Base-by-base conservation (phyloP, 2,329 filamentous ascomycete species). In the Phaeosphaeria sp. region DNA sequence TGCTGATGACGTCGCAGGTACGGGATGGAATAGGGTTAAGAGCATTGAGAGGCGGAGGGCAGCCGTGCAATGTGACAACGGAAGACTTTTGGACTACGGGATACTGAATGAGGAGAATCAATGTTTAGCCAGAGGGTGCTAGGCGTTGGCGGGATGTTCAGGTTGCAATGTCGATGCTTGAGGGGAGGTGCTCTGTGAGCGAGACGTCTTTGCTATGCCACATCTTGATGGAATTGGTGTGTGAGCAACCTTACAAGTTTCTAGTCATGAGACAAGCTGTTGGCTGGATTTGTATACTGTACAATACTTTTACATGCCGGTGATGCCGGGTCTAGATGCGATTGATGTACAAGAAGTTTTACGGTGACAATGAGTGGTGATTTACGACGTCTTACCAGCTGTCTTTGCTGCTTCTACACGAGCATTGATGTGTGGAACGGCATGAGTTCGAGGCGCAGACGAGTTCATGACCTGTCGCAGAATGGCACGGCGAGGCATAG, bases 401-500 rank as follows among this genome's bases (percentile, higher is more conserved):
- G 53, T 46, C 51, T 69, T 67, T 5, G 61, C 56, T 33, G 67
- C 61, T 27, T 67, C 60, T 0, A 71, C 50, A 44, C 68, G 62
- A 15, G 69, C 59, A 13, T 49, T 65, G 27, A 73, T 64, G 13
- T 68, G 67, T 18, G 65, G 66, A 1, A 59, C 50, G 6, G 64
- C 51, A 10, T 54, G 52, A 3, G 62, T 64, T 50, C 61, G 55
- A 1, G 66, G 54, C 13, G 58, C 58, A 36, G 60, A 58, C 2
- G 69, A 59, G 46, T 71, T 72, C 63, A 68, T 64, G 47, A 76
- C 58, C 50, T 74, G 70, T 36, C 64, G 65, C 49, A 75, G 50
- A 20, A 76, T 66, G 25, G 69, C 72, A 2, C 72, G 69, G 3
- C 73, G 64, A 13, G 74, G 73, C 69, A 75, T 66, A 0, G 68